Base-by-base conservation (phyloP, 2,329 filamentous ascomycete genomes). In the Thelonectria rubi region DNA sequence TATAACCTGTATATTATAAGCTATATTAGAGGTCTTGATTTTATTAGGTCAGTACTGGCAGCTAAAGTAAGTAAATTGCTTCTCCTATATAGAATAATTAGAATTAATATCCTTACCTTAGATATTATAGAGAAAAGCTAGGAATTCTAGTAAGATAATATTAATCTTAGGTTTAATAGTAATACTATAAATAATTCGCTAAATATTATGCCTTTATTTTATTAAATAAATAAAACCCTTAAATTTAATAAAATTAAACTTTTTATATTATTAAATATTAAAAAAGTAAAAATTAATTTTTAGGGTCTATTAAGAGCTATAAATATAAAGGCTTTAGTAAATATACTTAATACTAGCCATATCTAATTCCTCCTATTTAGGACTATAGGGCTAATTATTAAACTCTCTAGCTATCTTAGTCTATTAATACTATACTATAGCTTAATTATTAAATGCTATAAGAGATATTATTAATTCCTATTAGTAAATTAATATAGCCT, bases 381-480 rank as follows among this genome's bases (percentile, higher is more conserved):
- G 77, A 2, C 76, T 74, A 56, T 83, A 81, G 9, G 80, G 76
- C 53, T 77, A 79, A 6, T 84, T 85, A 10, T 82, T 81, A 65
- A 85, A 88, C 57, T 90, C 84, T 72, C 88, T 89, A 30, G 85
- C 82, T 87, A 97, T 95, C 75, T 96, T 93, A 46, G 86, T 88
- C 64, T 89, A 86, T 95, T 95, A 99, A 77, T 96, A 94, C 47
- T 88, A n/a, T n/a, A n/a, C n/a, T n/a, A n/a, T n/a, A n/a, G n/a
- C n/a, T n/a, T n/a, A n/a, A n/a, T n/a, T n/a, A 66, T 91, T 89
- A 73, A 94, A 96, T 5, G 92, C 88, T 76, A 94, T 92, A 59
- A 99, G 80, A 6, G 93, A 95, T 11, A 92, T 89, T 91, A 98
- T 97, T 70, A 95, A 86, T 56, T 94, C 91, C 65, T 96, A 93